Evolutionary conservation across 257 asterid genomes (phyloP), one percentile per base, ranked within the genome.

Genomic region (Sherardia arvensis): DNA sequence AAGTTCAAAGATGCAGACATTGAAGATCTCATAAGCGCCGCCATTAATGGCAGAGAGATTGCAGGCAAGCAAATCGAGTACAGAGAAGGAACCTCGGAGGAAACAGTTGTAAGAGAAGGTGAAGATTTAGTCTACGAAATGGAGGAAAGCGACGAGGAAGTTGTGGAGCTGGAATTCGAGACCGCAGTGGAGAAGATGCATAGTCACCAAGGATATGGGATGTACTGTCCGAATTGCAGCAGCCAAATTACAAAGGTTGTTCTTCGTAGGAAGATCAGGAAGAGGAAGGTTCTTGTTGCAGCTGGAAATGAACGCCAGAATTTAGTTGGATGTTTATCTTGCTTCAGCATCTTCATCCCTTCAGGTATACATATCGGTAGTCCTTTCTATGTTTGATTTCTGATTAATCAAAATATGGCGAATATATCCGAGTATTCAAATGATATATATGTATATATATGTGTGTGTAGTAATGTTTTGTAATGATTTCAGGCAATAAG

Each of bases 151-250:
- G 85, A 79, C 18, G 93, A 84, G 17, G 89, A 83, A 75, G 78
- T 65, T 0, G 66, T 84, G 3, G 95, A 87, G 69, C 40, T 87
- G 74, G 91, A 87, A 64, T 87, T 87, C 17, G 82, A 80, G 66
- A 72, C 76, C 53, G 83, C 88, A 3, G 73, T 61, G 0, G 77
- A 78, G 60, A 87, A 73, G 69, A 59, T 77, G 33, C 88, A 85
- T 7, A 80, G 86, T 20, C 94, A 85, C 71, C 43, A 80, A 48
- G 74, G 28, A 9, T 70, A 70, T 12, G 28, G 47, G 4, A 73
- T 83, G 49, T 69, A 74, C 29, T 85, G 95, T 47, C 95, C 95
- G 4, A 79, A 87, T 4, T 87, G 95, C 22, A 80, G 43, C 1
- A 71, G 43, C 4, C 76, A 62, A 29, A 82, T 87, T 8, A 81